These are phyloP conservation scores for Tuber aestivum DNA, from an alignment of 495 filamentous ascomycete genomes.

Conservation along the genomic window DNA sequence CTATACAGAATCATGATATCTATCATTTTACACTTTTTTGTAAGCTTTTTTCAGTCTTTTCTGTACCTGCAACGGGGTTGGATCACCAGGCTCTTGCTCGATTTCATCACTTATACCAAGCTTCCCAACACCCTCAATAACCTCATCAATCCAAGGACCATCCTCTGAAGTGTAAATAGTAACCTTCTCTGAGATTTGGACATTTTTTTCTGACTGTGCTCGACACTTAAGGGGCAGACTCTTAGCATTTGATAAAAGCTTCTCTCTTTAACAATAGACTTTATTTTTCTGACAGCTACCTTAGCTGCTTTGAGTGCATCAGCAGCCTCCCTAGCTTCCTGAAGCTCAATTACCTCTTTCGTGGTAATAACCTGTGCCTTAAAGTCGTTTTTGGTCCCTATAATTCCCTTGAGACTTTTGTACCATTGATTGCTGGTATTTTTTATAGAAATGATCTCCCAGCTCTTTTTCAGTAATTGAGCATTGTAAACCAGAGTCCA, in stretches of 20 bases:
- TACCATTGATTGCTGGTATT: too few species aligned
- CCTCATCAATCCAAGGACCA: not conserved
- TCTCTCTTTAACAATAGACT: too few species aligned
- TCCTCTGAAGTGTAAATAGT: constrained; percentile 14
- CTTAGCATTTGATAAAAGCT: too few species aligned
- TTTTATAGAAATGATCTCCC: too few species aligned
- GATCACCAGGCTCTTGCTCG: not conserved
- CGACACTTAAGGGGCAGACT: too few species aligned
- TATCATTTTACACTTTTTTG: constrained; percentile 6
- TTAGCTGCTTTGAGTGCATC: too few species aligned
- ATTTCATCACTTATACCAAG: not conserved
- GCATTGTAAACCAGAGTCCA: constrained; percentile 4
- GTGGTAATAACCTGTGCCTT: too few species aligned
- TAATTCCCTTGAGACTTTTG: too few species aligned
- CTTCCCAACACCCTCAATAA: not conserved
- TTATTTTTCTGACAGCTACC: too few species aligned
- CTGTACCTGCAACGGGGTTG: not conserved
- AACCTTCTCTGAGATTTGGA: constrained; percentile 10
- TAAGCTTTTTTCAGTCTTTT: constrained; percentile 7
- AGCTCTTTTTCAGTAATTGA: too few species aligned
- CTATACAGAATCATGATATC: not conserved
- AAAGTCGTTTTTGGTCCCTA: too few species aligned
- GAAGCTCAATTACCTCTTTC: not conserved
- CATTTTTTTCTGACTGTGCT: constrained; percentile 6
- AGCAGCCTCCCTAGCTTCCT: not conserved